A percentile compares a stretch with the other conserved stretches of the same genome.
Conservation (phyloP, 768 basidiomycete species). For the Kondoa malvinella region DNA sequence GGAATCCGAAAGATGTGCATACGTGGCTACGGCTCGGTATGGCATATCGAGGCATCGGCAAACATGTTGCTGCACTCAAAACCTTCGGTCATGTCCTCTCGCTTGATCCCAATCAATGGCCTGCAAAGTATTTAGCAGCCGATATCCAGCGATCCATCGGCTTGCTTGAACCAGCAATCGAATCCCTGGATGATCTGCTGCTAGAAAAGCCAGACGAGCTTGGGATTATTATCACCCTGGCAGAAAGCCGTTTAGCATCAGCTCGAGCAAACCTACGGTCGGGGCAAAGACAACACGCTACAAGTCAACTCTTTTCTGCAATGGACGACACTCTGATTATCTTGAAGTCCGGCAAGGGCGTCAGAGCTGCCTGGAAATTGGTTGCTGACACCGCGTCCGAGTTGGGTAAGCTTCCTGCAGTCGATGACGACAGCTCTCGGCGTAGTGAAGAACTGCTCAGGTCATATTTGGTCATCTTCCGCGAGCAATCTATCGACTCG, state of each 20-base stretch:
- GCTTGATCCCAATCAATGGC: constrained; percentile 62
- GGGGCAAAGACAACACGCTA: constrained; percentile 60
- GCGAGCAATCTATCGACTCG: constrained; percentile 19
- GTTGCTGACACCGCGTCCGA: constrained; percentile 58
- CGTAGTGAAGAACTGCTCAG: background rate
- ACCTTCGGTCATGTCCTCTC: constrained; percentile 59
- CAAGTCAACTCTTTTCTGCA: constrained; percentile 51
- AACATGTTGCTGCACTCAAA: constrained; percentile 75
- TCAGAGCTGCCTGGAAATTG: constrained; percentile 61
- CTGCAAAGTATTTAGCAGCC: constrained; percentile 62
- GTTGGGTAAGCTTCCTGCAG: constrained; percentile 37
- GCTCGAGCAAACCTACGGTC: constrained; percentile 48
- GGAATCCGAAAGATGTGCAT: constrained; percentile 46
- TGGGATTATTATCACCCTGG: constrained; percentile 54
- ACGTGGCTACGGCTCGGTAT: constrained; percentile 88
- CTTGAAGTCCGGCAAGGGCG: constrained; percentile 44
- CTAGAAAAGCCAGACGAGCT: constrained; percentile 46
- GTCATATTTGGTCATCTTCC: constrained; percentile 13
- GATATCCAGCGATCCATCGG: constrained; percentile 67
- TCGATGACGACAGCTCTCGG: background rate
- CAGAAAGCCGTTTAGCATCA: constrained; percentile 52
- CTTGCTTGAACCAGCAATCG: constrained; percentile 56
- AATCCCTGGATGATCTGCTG: constrained; percentile 45
- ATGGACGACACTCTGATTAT: constrained; percentile 40
- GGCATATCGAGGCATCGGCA: constrained; percentile 72